Conservation (phyloP, 768 basidiomycete species). For the Clitopilus passeckerianus region DNA sequence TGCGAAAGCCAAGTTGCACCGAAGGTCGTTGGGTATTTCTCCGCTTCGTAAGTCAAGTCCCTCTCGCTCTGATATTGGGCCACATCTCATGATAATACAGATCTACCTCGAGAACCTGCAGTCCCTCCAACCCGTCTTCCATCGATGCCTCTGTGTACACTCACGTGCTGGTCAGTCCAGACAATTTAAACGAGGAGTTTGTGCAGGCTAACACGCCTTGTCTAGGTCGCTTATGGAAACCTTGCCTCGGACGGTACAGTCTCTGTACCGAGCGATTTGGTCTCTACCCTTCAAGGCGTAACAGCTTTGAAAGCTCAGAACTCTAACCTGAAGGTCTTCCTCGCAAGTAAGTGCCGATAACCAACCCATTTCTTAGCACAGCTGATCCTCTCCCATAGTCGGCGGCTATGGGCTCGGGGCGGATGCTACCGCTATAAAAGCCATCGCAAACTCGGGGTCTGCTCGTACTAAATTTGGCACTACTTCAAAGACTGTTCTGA, state of each 20-base stretch:
- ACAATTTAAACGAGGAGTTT: background rate
- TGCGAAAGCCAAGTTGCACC: conserved; percentile 5
- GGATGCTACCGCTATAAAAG: conserved; percentile 1
- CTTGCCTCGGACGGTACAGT: conserved; percentile 1
- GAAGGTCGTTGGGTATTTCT: conserved; percentile 7
- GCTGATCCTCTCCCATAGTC: background rate
- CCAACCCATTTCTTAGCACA: background rate
- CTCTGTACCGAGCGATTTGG: background rate
- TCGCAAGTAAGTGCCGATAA: background rate
- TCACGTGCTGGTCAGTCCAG: background rate
- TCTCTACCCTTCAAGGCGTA: background rate
- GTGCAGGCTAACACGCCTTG: background rate
- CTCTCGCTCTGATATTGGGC: background rate
- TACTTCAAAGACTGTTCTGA: background rate
- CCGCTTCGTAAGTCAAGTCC: conserved; percentile 2
- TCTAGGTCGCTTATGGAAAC: background rate
- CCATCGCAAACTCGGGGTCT: conserved; percentile 2
- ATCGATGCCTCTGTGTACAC: background rate
- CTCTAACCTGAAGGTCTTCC: background rate
- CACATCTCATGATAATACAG: background rate
- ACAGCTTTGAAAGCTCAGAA: conserved; percentile 1
- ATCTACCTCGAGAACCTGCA: background rate
- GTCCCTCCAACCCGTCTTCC: background rate
- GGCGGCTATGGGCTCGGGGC: conserved; percentile 7
- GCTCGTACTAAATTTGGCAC: conserved; percentile 5